Evolutionary conservation across 306 rosid genomes (phyloP), one percentile per base, ranked within the genome.

Genomic region (Spatholobus suberectus): DNA sequence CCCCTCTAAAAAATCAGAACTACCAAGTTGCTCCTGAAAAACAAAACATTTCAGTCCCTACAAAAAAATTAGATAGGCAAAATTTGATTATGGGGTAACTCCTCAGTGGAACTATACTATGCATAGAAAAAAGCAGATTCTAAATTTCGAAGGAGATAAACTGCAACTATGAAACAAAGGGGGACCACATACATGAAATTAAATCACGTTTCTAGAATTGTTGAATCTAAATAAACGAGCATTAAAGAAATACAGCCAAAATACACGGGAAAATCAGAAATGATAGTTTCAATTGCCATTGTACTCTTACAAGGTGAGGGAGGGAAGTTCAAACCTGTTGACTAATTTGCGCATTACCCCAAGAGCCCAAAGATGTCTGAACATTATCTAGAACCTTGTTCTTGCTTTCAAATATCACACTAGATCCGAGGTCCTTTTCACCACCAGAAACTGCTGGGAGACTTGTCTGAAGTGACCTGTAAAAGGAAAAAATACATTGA

Each of bases 281-380:
- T 18, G 21, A 67, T 8, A 37, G 18, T 24, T 81, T 78, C 34
- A 58, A 17, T 34, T 44, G 83, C 62, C 43, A 59, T 6, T 5
- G n/a, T 65, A 9, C 23, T 70, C 21, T 32, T 29, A 35, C 35
- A 75, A 76, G 47, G 41, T 51, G 18, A 27, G 67, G 35, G 62
- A 29, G 26, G 5, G 15, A 27, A 29, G 40, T 63, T 77, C 76
- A 72, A 47, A 96, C 99, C 99, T 96, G 99, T 82, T 92, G 97
- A 88, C 89, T 90, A 72, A 89, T 89, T 83, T 59, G 91, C 9
- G 83, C 84, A 90, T 84, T 88, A 51, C 92, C 88, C 98, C 98
- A 94, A 46, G 97, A 76, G 70, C 85, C 85, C 84, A 91, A 79
- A 71, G 98, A 90, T 69, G 97, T 76, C 83, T 83, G 92, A 73